Conservation (phyloP, 2,329 filamentous ascomycete species). For the Epicoccum sorghinum region DNA sequence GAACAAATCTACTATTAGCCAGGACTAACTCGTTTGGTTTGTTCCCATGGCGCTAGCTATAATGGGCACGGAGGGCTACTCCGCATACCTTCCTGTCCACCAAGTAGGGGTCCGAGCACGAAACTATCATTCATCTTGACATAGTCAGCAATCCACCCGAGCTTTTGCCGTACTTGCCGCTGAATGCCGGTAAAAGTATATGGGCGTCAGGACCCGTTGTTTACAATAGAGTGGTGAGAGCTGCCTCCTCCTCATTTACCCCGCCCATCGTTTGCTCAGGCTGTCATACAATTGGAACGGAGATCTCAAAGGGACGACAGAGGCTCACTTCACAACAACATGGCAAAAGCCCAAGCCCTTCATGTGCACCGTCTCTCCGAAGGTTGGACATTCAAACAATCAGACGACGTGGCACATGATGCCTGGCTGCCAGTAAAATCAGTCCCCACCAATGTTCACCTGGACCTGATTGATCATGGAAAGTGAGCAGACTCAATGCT, state of each 20-base stretch:
- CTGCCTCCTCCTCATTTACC: constrained; percentile 8
- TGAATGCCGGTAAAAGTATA: constrained; percentile 11
- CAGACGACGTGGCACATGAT: constrained; percentile 46
- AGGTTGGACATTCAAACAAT: constrained; percentile 56
- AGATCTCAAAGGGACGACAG: background rate
- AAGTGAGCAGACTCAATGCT: constrained; percentile 45
- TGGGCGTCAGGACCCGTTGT: constrained; percentile 1
- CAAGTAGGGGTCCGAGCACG: background rate
- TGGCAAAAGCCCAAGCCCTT: constrained; percentile 35
- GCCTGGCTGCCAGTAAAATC: constrained; percentile 53
- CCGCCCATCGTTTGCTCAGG: constrained; percentile 3
- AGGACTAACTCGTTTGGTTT: constrained; percentile 1
- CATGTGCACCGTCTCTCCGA: constrained; percentile 41
- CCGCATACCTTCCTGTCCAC: constrained; percentile 5
- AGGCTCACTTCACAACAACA: constrained; percentile 16
- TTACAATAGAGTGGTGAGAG: constrained; percentile 7
- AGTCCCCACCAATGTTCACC: constrained; percentile 56
- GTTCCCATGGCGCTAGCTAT: constrained; percentile 1
- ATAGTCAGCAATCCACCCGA: constrained; percentile 7
- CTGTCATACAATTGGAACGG: background rate
- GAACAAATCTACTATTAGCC: constrained; percentile 1
- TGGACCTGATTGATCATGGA: constrained; percentile 55
- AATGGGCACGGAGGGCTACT: constrained; percentile 1
- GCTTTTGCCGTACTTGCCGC: constrained; percentile 10
- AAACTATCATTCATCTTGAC: constrained; percentile 4